Evolutionary conservation across 192 early-diverging fungal genomes (phyloP), one percentile per base, ranked within the genome.

Genomic region (Coemansia guatemalensis): DNA sequence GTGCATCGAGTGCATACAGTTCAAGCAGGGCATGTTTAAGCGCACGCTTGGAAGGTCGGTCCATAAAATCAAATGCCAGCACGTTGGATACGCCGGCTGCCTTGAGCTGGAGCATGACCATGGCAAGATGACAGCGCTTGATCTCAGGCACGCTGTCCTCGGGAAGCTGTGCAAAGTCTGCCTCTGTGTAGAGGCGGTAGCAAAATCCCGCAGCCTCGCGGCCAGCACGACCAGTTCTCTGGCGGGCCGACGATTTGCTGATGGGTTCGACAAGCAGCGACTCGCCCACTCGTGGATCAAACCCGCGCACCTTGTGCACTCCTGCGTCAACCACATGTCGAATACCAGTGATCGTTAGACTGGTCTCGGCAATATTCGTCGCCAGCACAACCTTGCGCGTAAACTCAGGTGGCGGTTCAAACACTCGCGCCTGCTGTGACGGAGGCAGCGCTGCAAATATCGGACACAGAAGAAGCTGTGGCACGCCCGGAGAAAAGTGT

Each of bases 351-450:
- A 99, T 95, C 0, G 97, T 99, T 61, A 99, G 90, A 60, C 92
- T 94, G 1, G 97, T 97, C 83, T 99, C 97, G 18, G 97, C 97
- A 73, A 99, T 94, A 71, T 99, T 99, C 1, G 97, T 99, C 0
- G 94, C 86, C 27, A 99, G 78, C 62, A 99, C 92, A 8, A 97
- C 86, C 69, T 99, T 99, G 17, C 97, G 87, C 2, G 88, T 88
- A 26, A 87, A 87, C 25, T 78, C 85, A 3, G 96, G 97, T 11
- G 93, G 86, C 6, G 89, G 87, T 32, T 92, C 87, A 83, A 99
- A 99, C 22, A 97, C 94, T 49, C 79, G 75, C 58, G 92, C 85
- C 67, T 99, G 97, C 35, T 94, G 92, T 6, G 87, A 83, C 2
- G 92, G 85, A 20, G 96, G 94, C 30, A 95, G 86, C 11, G 94